A percentile compares a stretch with the other conserved stretches of the same genome.
phyloP scores from a whole-genome alignment of 1,284 basidiomycete species.

The Ceratobasidium sp. region DNA sequence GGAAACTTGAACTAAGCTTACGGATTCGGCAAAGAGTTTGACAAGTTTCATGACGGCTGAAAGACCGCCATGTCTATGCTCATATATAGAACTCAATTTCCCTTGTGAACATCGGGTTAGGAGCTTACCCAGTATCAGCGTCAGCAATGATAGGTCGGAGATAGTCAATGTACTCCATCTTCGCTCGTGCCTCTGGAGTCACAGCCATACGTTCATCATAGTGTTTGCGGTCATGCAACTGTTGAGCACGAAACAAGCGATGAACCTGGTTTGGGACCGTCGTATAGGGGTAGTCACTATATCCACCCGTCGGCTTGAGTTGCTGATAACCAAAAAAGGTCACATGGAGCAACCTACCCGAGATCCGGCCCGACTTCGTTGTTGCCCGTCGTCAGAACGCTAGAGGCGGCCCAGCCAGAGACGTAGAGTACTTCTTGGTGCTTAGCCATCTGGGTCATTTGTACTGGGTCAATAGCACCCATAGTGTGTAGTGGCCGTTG shows the following conservation, averaged over 20 bases:
- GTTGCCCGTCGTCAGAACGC: constrained; percentile 77
- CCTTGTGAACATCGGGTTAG: constrained; percentile 8
- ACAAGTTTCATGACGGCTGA: constrained; percentile 81
- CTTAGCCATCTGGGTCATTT: constrained; percentile 78
- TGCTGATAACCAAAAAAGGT: constrained; percentile 37
- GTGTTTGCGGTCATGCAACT: constrained; percentile 83
- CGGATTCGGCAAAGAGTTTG: constrained; percentile 81
- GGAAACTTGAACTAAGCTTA: constrained; percentile 55
- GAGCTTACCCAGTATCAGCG: constrained; percentile 72
- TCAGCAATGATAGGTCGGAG: constrained; percentile 66
- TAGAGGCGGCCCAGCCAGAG: constrained; percentile 70
- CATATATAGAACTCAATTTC: neutral
- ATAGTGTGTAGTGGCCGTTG: constrained; percentile 84
- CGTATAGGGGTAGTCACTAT: constrained; percentile 69
- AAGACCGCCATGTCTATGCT: constrained; percentile 70
- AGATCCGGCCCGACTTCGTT: constrained; percentile 78
- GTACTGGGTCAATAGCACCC: constrained; percentile 95
- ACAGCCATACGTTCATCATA: constrained; percentile 85
- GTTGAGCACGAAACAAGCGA: constrained; percentile 72
- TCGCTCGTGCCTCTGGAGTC: constrained; percentile 71
- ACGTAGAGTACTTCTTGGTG: constrained; percentile 74
- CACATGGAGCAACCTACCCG: constrained; percentile 69
- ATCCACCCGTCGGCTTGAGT: neutral
- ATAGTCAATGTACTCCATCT: constrained; percentile 72
- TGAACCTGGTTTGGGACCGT: constrained; percentile 74